A percentile compares a stretch with the other conserved stretches of the same genome.
These are phyloP conservation scores for Candida ipomoeae DNA, from an alignment of 805 yeast genomes.

Conservation along the genomic window DNA sequence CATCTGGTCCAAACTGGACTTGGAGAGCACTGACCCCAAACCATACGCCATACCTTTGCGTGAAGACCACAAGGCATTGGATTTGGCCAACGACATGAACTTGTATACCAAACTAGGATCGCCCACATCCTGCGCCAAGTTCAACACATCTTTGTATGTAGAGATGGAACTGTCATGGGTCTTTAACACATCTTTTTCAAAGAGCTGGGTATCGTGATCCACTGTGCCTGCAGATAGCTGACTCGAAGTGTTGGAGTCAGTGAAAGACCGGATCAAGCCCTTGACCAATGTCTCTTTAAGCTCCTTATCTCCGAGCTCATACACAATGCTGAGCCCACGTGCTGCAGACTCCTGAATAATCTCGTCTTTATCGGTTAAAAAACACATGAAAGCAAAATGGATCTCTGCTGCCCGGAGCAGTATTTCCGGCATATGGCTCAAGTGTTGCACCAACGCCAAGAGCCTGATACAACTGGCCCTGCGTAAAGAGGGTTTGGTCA, in stretches of 20 bases:
- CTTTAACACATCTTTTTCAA: slow-evolving; percentile 74
- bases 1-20: slow-evolving; percentile 64
- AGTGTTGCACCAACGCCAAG: slow-evolving; percentile 71
- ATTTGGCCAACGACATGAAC: slow-evolving; percentile 87
- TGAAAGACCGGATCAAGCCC: slow-evolving; percentile 69
- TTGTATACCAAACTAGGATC: slow-evolving; percentile 92
- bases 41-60: slow-evolving; percentile 95
- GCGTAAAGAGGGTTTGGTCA: slow-evolving; percentile 70
- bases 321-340: slow-evolving; percentile 77
- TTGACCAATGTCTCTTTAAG: slow-evolving; percentile 70
- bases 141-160: slow-evolving; percentile 86
- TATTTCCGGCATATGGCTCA: slow-evolving; percentile 46
- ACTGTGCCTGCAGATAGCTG: slow-evolving; percentile 60
- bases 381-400: slow-evolving; percentile 72
- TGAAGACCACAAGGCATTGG: slow-evolving; percentile 87
- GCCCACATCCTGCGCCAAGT: slow-evolving; percentile 88
- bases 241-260: slow-evolving; percentile 53
- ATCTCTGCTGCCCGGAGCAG: slow-evolving; percentile 49
- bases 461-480: slow-evolving; percentile 84
- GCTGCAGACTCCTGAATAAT: slow-evolving; percentile 90
- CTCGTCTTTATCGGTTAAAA: slow-evolving; percentile 78
- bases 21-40: slow-evolving; percentile 76
- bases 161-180: slow-evolving; percentile 85
- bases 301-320: slow-evolving; percentile 67
- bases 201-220: slow-evolving; percentile 74